These are phyloP conservation scores for Nicotiana rustica DNA, from an alignment of 305 asterid species.

Conservation along the genomic window DNA sequence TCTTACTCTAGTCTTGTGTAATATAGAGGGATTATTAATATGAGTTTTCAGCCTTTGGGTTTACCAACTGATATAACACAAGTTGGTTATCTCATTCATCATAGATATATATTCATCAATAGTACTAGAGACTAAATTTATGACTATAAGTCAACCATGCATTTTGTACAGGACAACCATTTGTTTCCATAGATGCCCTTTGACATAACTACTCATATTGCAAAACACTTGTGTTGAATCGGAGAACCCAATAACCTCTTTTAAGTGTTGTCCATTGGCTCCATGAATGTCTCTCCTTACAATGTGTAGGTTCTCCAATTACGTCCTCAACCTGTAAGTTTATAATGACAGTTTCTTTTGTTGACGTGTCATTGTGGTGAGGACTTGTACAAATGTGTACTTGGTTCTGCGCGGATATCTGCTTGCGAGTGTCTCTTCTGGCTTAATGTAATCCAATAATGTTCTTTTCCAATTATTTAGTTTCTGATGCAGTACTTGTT, in stretches of 20 bases:
- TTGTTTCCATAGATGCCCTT: conserved; percentile 1
- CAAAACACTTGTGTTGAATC: neutral
- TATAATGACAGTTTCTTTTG: neutral
- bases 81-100: conserved; percentile 28
- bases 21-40: neutral
- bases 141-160: neutral
- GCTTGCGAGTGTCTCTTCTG: neutral
- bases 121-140: neutral
- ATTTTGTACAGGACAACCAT: neutral
- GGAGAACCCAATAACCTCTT: conserved; percentile 5
- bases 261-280: conserved; percentile 16
- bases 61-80: neutral
- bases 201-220: too few species aligned
- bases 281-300: conserved; percentile 21
- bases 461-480: neutral
- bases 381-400: conserved; percentile 8
- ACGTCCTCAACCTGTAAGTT: neutral
- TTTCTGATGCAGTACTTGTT: conserved; percentile 36
- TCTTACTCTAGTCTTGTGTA: conserved; percentile 9
- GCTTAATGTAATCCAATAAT: neutral
- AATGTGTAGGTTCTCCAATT: conserved; percentile 12
- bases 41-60: neutral
- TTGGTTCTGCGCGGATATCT: conserved; percentile 5
- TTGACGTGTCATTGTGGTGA: conserved; percentile 18
- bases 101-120: neutral